Evolutionary conservation across 169 alveolate genomes (phyloP).

Genomic region (Cyclospora cayetanensis): DNA sequence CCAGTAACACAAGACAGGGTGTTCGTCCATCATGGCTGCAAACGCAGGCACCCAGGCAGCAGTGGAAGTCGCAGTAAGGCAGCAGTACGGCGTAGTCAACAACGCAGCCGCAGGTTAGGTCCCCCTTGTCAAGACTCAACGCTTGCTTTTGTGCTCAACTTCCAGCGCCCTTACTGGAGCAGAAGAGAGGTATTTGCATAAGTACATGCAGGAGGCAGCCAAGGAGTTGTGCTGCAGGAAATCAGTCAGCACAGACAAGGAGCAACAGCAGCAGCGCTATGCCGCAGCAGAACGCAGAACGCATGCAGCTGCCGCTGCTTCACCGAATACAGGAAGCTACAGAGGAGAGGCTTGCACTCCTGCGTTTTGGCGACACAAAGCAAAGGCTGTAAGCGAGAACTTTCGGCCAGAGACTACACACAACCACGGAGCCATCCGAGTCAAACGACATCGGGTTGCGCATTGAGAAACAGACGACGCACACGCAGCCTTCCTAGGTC

Average conservation of each 20-base stretch:
- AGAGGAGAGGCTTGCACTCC: no score
- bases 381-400: no score
- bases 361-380: no score
- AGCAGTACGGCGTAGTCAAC: background rate
- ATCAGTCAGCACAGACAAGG: background rate
- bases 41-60: background rate
- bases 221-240: background rate
- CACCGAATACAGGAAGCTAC: no score
- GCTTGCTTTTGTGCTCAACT: no score
- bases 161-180: background rate
- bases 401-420: no score
- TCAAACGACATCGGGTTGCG: no score
- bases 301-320: no score
- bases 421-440: no score
- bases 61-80: no score
- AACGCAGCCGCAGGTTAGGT: background rate
- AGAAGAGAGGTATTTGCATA: background rate
- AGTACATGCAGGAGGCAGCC: constrained; percentile 7
- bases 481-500: background rate
- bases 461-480: no score
- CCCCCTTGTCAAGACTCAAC: no score
- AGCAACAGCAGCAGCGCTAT: background rate
- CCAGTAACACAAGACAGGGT: constrained; percentile 38
- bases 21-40: constrained; percentile 43
- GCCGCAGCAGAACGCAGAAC: background rate